Base-by-base conservation (phyloP, 2,329 filamentous ascomycete genomes). In the Saccharata proteae region DNA sequence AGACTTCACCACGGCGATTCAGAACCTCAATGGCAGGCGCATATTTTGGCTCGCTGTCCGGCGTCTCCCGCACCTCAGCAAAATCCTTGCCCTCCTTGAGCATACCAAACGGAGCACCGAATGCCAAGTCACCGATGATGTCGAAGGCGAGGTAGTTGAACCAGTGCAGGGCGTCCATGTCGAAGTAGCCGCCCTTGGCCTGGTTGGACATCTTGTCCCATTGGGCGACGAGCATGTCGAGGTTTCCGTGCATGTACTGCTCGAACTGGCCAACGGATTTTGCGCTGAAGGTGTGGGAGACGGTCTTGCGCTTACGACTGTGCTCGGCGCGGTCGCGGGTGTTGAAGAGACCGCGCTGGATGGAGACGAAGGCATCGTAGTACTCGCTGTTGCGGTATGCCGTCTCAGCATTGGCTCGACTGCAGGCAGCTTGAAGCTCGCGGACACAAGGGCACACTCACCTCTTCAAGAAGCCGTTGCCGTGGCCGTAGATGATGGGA, bases 361-460 rank as follows among this genome's bases (percentile, higher is more conserved):
- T 92, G 9, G 80, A 86, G 33, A 93, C 84, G 45, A 93, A 93
- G 29, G 82, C 80, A 47, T 93, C 83, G 46, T 93, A 93, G 59
- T 86, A 93, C 3, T 88, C 77, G 24, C 79, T 84, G 36, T 20
- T 23, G 18, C 5, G 16, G 11, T n/a, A 11, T n/a, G 6, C 19
- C 7, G 19, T 21, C 7, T 7, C 7, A 7, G 7, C 19, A 21
- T 21, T 21, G 19, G 7, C 7, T 21, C 19, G 7, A 21, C 3
- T 13, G 8, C 14, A 20, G 10, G 5, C n/a, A 10, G 3, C 16
- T 4, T 6, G 7, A 9, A 6, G 19, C 15, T 11, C n/a, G n/a
- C n/a, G n/a, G n/a, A n/a, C n/a, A n/a, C n/a, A n/a, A n/a, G n/a
- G 6, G 16, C 15, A 4, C 6, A 37, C 44, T 28, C 41, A 59